Evolutionary conservation across 129 eudicot species (phyloP).

Genomic region (Centella asiatica): DNA sequence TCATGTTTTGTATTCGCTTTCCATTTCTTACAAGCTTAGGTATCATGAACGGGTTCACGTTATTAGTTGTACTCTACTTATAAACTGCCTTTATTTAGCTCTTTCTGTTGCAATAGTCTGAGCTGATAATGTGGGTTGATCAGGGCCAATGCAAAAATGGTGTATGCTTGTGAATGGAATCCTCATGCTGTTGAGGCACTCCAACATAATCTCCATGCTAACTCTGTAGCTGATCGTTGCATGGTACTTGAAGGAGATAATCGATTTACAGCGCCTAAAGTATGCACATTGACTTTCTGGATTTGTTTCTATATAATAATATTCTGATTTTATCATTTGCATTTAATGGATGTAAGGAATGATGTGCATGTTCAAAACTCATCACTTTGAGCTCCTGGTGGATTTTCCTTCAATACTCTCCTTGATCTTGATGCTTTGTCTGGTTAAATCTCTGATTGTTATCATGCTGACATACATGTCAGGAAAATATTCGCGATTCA

Average conservation of each 20-base stretch:
- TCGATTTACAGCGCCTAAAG: conserved; percentile 72
- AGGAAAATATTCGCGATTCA: not conserved
- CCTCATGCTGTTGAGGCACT: conserved; percentile 95
- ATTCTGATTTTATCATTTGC: not conserved
- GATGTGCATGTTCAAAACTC: not conserved
- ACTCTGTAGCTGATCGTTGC: conserved; percentile 84
- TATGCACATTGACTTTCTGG: conserved; percentile 18
- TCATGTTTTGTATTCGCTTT: no score
- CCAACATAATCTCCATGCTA: conserved; percentile 57
- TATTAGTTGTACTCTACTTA: no score
- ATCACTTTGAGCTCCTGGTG: not conserved
- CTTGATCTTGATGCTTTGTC: not conserved
- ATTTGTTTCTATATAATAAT: not conserved
- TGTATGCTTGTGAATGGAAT: conserved; percentile 99
- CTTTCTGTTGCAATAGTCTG: not conserved
- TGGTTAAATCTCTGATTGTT: not conserved
- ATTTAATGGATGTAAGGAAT: no score
- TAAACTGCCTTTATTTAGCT: not conserved
- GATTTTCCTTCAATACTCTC: not conserved
- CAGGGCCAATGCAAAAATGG: conserved; percentile 80
- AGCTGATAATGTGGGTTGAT: conserved; percentile 13
- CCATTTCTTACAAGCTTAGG: no score
- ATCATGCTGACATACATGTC: not conserved
- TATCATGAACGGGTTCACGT: no score
- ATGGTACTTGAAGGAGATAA: conserved; percentile 92